Percentiles rank a stretch among this genome's conserved stretches.
These are phyloP conservation scores for Ichthyophthirius multifiliis DNA, from an alignment of 169 alveolate species.

Conservation along the genomic window DNA sequence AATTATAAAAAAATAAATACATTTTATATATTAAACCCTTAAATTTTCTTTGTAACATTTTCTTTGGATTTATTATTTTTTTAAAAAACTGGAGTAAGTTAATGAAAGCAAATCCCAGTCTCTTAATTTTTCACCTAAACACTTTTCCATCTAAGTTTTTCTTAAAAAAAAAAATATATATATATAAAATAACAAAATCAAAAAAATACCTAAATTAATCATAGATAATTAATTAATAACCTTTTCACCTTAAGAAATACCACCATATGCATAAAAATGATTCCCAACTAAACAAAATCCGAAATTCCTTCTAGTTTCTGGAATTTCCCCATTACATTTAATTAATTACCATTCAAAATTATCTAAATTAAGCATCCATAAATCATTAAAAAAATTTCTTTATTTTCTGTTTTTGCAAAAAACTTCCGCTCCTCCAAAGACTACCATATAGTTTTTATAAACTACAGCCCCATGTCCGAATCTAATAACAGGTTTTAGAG, in stretches of 20 bases:
- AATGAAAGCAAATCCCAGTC: neutral
- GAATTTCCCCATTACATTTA: neutral
- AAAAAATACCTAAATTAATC: neutral
- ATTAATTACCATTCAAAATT: neutral
- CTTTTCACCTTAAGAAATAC: neutral
- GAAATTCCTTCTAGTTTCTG: neutral
- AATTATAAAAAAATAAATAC: neutral
- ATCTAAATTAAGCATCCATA: slow-evolving; percentile 7
- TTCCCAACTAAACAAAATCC: neutral
- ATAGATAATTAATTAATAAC: neutral
- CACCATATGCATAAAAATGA: neutral
- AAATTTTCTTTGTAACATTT: neutral
- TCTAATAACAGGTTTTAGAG: neutral
- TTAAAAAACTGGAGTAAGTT: neutral
- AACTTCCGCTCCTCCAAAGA: neutral
- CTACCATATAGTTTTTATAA: neutral
- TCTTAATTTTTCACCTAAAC: neutral
- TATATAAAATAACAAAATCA: too few relatives aligned
- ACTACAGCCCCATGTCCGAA: neutral
- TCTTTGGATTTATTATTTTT: neutral
- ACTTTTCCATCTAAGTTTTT: neutral
- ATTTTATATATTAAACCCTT: neutral
- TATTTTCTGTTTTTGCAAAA: neutral
- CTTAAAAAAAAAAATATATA: neutral
- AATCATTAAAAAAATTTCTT: neutral